Evolutionary conservation across 768 basidiomycete species (phyloP), one percentile per base, ranked within the genome.

Genomic region (Hericium erinaceus): DNA sequence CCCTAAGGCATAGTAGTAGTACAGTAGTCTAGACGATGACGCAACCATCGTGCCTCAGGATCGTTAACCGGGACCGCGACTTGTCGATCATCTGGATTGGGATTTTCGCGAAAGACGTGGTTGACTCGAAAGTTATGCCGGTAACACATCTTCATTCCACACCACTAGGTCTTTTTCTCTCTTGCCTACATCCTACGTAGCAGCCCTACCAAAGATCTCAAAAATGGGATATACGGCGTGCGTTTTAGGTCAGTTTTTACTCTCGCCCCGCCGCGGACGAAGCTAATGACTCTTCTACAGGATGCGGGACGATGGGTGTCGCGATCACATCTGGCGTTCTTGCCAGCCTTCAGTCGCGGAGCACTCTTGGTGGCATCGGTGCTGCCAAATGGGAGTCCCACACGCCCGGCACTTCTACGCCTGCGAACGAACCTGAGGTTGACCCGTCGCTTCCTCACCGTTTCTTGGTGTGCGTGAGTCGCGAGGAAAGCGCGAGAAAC

Each of bases 281-380:
- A 55, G 56, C 58, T 56, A 64, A 58, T 61, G 62, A 53, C 53
- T 60, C 7, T 56, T 64, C 44, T 59, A 58, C 66, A 87, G 97
- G 95, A 78, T 98, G 97, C 71, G 97, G 97, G 57, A 98, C 95
- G 11, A 98, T 99, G 97, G 97, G 97, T 57, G 74, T 98, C 64
- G 94, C 97, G 58, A 80, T 99, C 69, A 81, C 94, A 52, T 95
- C 95, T 22, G 97, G 97, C 48, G 89, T 98, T 44, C 76, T 97
- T 53, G 81, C 86, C 61, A 90, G 90, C 66, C 82, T 98, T 46
- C 80, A 92, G 52, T 67, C 74, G n/a, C 70, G 70, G 64, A 48
- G 69, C 67, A 57, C 60, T 62, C 39, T 57, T 60, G 54, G 52
- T 61, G 67, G 50, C 50, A 57, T n/a, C 58, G 55, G 51, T 60